Evolutionary conservation across 2,329 filamentous ascomycete genomes (phyloP), one percentile per base, ranked within the genome.

Genomic region (Cercospora sesami): DNA sequence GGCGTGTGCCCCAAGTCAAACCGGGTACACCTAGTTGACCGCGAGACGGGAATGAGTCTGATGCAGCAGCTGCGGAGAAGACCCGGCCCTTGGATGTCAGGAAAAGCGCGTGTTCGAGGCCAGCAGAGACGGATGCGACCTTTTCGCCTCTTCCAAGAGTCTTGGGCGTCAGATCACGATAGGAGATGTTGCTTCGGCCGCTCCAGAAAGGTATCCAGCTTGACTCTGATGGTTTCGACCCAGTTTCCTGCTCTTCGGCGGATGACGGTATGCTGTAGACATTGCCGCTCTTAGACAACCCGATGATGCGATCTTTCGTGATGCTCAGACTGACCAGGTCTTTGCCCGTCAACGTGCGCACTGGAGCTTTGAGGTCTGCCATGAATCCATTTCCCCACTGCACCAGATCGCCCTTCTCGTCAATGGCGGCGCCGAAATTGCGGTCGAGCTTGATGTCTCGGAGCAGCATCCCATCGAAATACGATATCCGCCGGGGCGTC

Each of bases 1-100:
- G 94, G 18, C 92, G 87, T 1, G 89, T 93, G 1, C 85, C 81
- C 91, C 92, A 98, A 14, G 86, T 91, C 55, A 98, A 81, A 0
- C 92, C 93, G 0, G 93, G 90, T 26, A 98, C 84, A 58, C 95
- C 95, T 60, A 98, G 86, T 80, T 99, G 94, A 5, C 95, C 95
- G 76, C 87, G 90, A 2, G 87, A 86, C 0, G 95, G 95, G 77
- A 91, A 98, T 62, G 89, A 85, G 66, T 91, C 86, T 18, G 89
- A 89, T 69, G 91, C 93, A 2, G 93, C 89, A 1, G 92, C 94
- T n/a, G 91, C 90, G 2, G 94, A 91, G 80, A 96, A 98, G 36
- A 98, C 86, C 48, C 94, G 91, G 0, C 95, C 95, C 63, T 86
- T 87, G 58, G 88, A 93, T 0, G 94, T 97, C 68, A 97, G 85